Percentiles rank a stretch among this genome's conserved stretches.
Conservation (phyloP, 2,329 filamentous ascomycete genomes). For the Alternaria dauci region DNA sequence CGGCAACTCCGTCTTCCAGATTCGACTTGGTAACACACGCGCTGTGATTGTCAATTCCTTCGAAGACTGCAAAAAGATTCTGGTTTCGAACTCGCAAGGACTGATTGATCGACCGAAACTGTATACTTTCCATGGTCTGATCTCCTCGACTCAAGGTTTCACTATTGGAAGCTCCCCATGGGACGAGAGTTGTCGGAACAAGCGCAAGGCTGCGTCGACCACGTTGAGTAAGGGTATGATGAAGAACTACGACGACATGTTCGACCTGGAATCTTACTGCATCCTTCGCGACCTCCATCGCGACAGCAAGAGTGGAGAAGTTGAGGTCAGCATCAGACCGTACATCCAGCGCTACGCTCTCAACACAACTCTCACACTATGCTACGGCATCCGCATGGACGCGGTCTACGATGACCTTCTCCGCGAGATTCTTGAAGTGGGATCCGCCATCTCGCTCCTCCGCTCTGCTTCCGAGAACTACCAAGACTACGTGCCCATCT, state of each 20-base stretch:
- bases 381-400: conserved; percentile 65
- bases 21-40: conserved; percentile 63
- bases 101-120: conserved; percentile 61
- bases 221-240: conserved; percentile 58
- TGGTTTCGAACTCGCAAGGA: conserved; percentile 60
- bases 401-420: conserved; percentile 61
- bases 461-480: conserved; percentile 62
- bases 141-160: conserved; percentile 60
- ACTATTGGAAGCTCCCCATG: conserved; percentile 64
- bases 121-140: conserved; percentile 64
- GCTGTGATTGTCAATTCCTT: conserved; percentile 64
- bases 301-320: conserved; percentile 54
- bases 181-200: conserved; percentile 63
- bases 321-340: conserved; percentile 58
- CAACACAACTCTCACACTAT: conserved; percentile 64
- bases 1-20: conserved; percentile 59
- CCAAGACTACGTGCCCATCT: conserved; percentile 62
- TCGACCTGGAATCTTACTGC: conserved; percentile 62
- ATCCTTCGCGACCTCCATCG: conserved; percentile 58
- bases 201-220: conserved; percentile 61
- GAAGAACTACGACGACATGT: conserved; percentile 61
- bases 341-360: conserved; percentile 64
- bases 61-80: conserved; percentile 61
- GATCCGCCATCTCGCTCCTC: conserved; percentile 60
- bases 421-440: conserved; percentile 63